phyloP scores from a whole-genome alignment of 768 basidiomycete genomes.

The Lactarius hatsudake region DNA sequence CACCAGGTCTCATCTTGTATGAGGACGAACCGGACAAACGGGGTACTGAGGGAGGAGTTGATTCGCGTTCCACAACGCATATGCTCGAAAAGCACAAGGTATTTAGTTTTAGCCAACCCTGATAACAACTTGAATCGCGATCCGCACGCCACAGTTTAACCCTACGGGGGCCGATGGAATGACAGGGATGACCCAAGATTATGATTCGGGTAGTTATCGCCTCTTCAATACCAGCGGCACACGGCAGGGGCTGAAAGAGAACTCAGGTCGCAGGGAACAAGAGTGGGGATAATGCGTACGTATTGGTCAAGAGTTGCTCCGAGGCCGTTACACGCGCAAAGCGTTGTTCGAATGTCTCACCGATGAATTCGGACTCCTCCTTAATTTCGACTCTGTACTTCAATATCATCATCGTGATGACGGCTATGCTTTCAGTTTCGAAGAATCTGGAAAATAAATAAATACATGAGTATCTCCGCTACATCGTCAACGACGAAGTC shows the following conservation, averaged over 20 bases:
- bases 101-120: not conserved
- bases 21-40: too few relatives aligned
- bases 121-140: not conserved
- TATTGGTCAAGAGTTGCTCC: slow-evolving; percentile 1
- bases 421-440: slow-evolving; percentile 48
- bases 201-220: slow-evolving; percentile 2
- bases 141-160: not conserved
- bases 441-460: slow-evolving; percentile 39
- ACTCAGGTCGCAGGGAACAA: too few relatives aligned
- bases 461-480: not conserved
- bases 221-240: slow-evolving; percentile 29
- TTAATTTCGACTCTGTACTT: slow-evolving; percentile 48
- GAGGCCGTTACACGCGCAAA: slow-evolving; percentile 30
- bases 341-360: slow-evolving; percentile 45
- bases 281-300: not conserved
- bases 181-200: not conserved
- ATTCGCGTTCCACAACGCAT: not conserved
- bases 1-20: too few relatives aligned
- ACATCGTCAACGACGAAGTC: not conserved
- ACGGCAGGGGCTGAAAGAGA: slow-evolving; percentile 17
- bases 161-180: not conserved
- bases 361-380: slow-evolving; percentile 46
- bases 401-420: slow-evolving; percentile 45
- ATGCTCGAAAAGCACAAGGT: not conserved
- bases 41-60: not conserved